phyloP scores from a whole-genome alignment of 2,329 filamentous ascomycete species.

The Pseudogymnoascus sp. region DNA sequence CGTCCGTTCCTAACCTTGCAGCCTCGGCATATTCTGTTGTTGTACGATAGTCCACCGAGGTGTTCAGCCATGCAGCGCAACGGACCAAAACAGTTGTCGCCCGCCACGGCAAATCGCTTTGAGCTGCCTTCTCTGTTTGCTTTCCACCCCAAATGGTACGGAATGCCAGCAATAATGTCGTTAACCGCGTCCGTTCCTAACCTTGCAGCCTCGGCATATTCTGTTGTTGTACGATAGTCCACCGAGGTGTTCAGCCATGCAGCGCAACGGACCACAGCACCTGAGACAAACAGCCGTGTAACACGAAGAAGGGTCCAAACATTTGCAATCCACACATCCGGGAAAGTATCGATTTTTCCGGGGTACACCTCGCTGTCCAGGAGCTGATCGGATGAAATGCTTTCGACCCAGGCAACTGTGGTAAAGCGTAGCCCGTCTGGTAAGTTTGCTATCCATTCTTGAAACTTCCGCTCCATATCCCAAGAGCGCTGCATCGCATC shows the following conservation, averaged over 20 bases:
- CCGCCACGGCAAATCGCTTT: slow-evolving; percentile 24
- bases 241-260: slow-evolving; percentile 54
- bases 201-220: slow-evolving; percentile 50
- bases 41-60: slow-evolving; percentile 54
- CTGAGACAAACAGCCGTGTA: slow-evolving; percentile 47
- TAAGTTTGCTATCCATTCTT: slow-evolving; percentile 44
- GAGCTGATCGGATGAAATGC: slow-evolving; percentile 46
- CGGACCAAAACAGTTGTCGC: slow-evolving; percentile 46
- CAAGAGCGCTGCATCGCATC: slow-evolving; percentile 46
- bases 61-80: slow-evolving; percentile 53
- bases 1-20: slow-evolving; percentile 43
- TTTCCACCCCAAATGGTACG: slow-evolving; percentile 55
- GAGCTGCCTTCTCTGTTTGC: slow-evolving; percentile 37
- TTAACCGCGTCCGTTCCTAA: slow-evolving; percentile 46
- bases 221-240: slow-evolving; percentile 55
- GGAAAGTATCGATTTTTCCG: slow-evolving; percentile 52
- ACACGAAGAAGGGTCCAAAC: slow-evolving; percentile 51
- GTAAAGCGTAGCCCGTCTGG: slow-evolving; percentile 45
- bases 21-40: slow-evolving; percentile 55
- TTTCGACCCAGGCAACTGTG: slow-evolving; percentile 51
- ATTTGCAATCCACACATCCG: slow-evolving; percentile 51
- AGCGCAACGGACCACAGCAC: slow-evolving; percentile 50
- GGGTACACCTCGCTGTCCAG: slow-evolving; percentile 50
- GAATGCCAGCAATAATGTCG: slow-evolving; percentile 55
- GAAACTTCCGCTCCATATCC: slow-evolving; percentile 44